Evolutionary conservation across 2,329 filamentous ascomycete genomes (phyloP).

Genomic region (Fusarium sp.): DNA sequence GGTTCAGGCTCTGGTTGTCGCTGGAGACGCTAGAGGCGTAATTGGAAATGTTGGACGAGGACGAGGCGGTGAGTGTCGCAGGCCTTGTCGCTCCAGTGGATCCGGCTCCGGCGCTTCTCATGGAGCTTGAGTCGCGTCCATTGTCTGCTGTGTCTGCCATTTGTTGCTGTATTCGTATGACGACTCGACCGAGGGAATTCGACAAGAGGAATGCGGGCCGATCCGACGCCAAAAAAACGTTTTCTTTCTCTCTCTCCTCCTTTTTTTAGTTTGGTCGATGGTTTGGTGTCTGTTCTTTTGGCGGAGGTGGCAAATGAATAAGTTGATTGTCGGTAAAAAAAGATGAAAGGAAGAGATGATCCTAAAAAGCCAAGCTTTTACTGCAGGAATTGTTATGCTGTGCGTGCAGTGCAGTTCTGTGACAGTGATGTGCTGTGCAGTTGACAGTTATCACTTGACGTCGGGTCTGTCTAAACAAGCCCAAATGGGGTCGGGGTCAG

Average conservation of each 20-base stretch:
- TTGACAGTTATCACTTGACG: neutral
- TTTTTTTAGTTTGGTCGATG: neutral
- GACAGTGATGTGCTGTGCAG: neutral
- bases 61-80: constrained; percentile 1
- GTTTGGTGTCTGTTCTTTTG: neutral
- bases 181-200: neutral
- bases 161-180: neutral
- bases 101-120: neutral
- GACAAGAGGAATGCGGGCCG: neutral
- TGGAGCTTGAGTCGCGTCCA: neutral
- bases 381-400: neutral
- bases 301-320: neutral
- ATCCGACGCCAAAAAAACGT: neutral
- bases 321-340: neutral
- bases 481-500: neutral
- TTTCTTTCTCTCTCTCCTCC: neutral
- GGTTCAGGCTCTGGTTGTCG: neutral
- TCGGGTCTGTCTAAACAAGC: neutral
- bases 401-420: neutral
- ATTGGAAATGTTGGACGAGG: constrained; percentile 4
- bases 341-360: neutral
- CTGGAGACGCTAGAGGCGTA: constrained; percentile 6
- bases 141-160: constrained; percentile 1
- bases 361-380: neutral
- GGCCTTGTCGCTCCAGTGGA: neutral